These are phyloP conservation scores for Aspergillus luchuensis DNA, from an alignment of 2,329 filamentous ascomycete species.

Conservation along the genomic window DNA sequence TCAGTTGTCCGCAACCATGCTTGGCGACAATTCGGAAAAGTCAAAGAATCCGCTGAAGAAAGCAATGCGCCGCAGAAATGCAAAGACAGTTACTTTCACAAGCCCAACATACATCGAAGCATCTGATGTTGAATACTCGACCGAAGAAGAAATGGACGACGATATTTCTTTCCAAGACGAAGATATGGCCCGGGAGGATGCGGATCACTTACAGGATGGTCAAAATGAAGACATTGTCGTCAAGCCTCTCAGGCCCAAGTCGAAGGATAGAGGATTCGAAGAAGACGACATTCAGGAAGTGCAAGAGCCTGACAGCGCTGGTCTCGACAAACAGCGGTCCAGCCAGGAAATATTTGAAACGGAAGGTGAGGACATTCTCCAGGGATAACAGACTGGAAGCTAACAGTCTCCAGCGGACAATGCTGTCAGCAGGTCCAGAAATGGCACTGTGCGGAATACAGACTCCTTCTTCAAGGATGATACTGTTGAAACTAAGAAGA, in stretches of 20 bases:
- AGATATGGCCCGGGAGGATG: conserved; percentile 47
- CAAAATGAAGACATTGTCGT: conserved; percentile 45
- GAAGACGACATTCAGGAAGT: conserved; percentile 27
- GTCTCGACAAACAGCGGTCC: conserved; percentile 47
- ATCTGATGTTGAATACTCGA: conserved; percentile 82
- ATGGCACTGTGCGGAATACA: conserved; percentile 84
- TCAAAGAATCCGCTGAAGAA: conserved; percentile 80
- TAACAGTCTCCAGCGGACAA: conserved; percentile 31
- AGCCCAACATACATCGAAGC: conserved; percentile 86
- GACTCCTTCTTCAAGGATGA: conserved; percentile 99
- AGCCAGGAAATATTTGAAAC: conserved; percentile 69
- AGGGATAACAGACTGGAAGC: conserved; percentile 2
- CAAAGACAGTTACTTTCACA: conserved; percentile 84
- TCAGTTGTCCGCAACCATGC: conserved; percentile 69
- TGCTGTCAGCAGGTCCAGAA: conserved; percentile 63
- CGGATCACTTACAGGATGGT: conserved; percentile 34
- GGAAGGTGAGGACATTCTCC: conserved; percentile 36
- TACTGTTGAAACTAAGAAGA: conserved; percentile 92
- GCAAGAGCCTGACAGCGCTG: conserved; percentile 32
- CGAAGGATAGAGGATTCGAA: conserved; percentile 32
- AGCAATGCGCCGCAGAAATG: conserved; percentile 76
- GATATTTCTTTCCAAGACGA: conserved; percentile 50
- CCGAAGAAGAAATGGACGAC: conserved; percentile 68
- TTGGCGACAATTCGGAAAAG: conserved; percentile 74
- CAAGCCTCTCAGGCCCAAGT: conserved; percentile 48